Percentiles rank a stretch among this genome's conserved stretches.
Evolutionary conservation across 495 filamentous ascomycete species (phyloP).

Genomic region (Penicillium pulvis): DNA sequence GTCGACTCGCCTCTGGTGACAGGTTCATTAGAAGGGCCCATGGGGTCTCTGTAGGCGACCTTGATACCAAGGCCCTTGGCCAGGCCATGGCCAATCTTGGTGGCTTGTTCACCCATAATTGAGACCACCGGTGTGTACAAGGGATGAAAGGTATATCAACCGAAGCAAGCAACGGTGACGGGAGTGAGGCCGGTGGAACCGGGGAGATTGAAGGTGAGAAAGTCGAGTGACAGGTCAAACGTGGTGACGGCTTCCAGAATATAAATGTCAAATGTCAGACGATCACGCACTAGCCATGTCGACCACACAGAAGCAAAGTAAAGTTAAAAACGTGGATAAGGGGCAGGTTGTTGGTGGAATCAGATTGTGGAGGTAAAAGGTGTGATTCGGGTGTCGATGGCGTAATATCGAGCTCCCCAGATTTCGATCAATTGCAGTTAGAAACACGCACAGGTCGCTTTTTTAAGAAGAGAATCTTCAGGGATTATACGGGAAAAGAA

Average conservation of each 20-base stretch:
- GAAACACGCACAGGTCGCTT: slow-evolving; percentile 12
- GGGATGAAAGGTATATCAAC: slow-evolving; percentile 10
- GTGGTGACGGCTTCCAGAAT: slow-evolving; percentile 20
- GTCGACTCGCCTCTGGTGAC: slow-evolving; percentile 74
- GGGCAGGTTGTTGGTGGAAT: slow-evolving; percentile 5
- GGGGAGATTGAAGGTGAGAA: not conserved
- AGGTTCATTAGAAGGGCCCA: slow-evolving; percentile 48
- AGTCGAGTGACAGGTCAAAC: slow-evolving; percentile 8
- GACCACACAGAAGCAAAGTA: slow-evolving; percentile 10
- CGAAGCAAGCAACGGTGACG: not conserved
- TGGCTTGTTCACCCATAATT: slow-evolving; percentile 43
- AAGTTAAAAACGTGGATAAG: slow-evolving; percentile 17
- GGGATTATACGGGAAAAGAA: not conserved
- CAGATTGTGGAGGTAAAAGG: slow-evolving; percentile 10
- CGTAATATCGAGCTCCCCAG: slow-evolving; percentile 35
- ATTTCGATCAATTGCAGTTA: slow-evolving; percentile 11
- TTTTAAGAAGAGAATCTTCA: not conserved
- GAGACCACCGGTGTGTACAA: not conserved
- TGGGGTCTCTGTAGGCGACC: slow-evolving; percentile 63
- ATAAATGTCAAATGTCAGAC: slow-evolving; percentile 21
- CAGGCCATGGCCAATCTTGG: slow-evolving; percentile 68
- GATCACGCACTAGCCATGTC: slow-evolving; percentile 22
- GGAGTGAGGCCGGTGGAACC: not conserved
- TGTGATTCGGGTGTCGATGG: slow-evolving; percentile 31
- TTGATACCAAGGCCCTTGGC: slow-evolving; percentile 88